Conservation (phyloP, 495 filamentous ascomycete species). For the Cladorrhinum samala region DNA sequence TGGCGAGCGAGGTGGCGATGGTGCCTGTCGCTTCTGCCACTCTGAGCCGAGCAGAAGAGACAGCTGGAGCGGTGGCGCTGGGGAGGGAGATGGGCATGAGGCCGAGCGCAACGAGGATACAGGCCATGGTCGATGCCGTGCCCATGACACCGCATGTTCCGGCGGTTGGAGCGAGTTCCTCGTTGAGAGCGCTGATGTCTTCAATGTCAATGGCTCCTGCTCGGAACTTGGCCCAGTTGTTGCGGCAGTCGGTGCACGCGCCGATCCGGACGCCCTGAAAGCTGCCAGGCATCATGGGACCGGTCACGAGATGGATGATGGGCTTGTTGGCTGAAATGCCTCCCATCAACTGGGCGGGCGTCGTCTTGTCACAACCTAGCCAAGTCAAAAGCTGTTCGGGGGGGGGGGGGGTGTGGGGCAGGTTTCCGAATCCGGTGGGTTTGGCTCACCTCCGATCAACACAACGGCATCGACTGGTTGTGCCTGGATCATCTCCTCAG, state of each 20-base stretch:
- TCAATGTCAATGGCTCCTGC: slow-evolving; percentile 58
- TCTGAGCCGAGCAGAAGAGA: slow-evolving; percentile 56
- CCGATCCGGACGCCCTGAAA: slow-evolving; percentile 53
- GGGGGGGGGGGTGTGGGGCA: too few relatives aligned
- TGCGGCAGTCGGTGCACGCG: slow-evolving; percentile 62
- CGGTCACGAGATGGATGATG: slow-evolving; percentile 55
- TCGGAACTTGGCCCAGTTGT: slow-evolving; percentile 60
- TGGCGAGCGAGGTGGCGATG: slow-evolving; percentile 40
- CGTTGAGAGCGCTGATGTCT: slow-evolving; percentile 59
- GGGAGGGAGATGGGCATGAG: slow-evolving; percentile 51
- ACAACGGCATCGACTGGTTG: slow-evolving; percentile 60
- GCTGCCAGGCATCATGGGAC: slow-evolving; percentile 63
- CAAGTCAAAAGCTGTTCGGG: too few relatives aligned
- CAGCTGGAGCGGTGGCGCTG: slow-evolving; percentile 55
- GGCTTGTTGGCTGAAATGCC: slow-evolving; percentile 66
- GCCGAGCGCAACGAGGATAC: slow-evolving; percentile 55
- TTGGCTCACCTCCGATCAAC: slow-evolving; percentile 53
- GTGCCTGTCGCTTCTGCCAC: slow-evolving; percentile 59
- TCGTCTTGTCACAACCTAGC: slow-evolving; percentile 61
- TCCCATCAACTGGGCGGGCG: slow-evolving; percentile 63
- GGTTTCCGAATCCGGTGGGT: too few relatives aligned
- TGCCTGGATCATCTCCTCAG: slow-evolving; percentile 62
- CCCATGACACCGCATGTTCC: slow-evolving; percentile 68
- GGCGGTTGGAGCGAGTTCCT: slow-evolving; percentile 59
- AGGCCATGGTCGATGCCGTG: slow-evolving; percentile 66